A percentile compares a stretch with the other conserved stretches of the same genome.
These are phyloP conservation scores for Penicillium coffeae DNA, from an alignment of 495 filamentous ascomycete genomes.

Conservation along the genomic window DNA sequence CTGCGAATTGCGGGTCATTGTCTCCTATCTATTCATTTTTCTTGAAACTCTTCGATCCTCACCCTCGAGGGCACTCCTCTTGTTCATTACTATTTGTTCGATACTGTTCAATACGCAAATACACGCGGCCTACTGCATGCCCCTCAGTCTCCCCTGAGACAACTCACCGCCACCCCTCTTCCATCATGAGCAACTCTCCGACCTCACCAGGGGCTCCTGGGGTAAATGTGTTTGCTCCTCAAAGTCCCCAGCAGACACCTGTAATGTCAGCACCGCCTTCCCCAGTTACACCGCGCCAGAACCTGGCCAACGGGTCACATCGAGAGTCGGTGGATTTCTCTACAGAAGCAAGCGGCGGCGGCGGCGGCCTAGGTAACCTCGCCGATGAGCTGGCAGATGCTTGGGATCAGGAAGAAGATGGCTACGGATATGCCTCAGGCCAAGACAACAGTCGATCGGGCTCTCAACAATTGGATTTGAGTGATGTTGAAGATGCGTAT, in stretches of 20 bases:
- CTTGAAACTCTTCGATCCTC: background rate
- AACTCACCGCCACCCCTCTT: slow-evolving; percentile 63
- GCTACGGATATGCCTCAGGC: slow-evolving; percentile 40
- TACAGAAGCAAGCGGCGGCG: slow-evolving; percentile 44
- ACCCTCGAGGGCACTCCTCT: background rate
- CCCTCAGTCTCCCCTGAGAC: slow-evolving; percentile 58
- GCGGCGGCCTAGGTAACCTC: slow-evolving; percentile 69
- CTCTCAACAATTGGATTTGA: slow-evolving; percentile 31
- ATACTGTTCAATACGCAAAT: too few species aligned
- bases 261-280: slow-evolving; percentile 59
- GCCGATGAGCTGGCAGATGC: slow-evolving; percentile 69
- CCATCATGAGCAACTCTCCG: slow-evolving; percentile 50
- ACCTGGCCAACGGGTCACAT: slow-evolving; percentile 49
- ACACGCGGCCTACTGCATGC: slow-evolving; percentile 9
- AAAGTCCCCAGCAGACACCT: slow-evolving; percentile 39
- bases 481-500: slow-evolving; percentile 35
- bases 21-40: slow-evolving; percentile 2
- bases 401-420: slow-evolving; percentile 59
- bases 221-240: slow-evolving; percentile 31
- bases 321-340: slow-evolving; percentile 42
- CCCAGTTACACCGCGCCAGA: slow-evolving; percentile 54
- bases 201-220: slow-evolving; percentile 38
- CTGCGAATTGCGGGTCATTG: slow-evolving; percentile 10
- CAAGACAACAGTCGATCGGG: slow-evolving; percentile 33
- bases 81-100: too few species aligned